A percentile compares a stretch with the other conserved stretches of the same genome.
phyloP scores from a whole-genome alignment of 345 rosid species.

The Noccaea bulbosa region DNA sequence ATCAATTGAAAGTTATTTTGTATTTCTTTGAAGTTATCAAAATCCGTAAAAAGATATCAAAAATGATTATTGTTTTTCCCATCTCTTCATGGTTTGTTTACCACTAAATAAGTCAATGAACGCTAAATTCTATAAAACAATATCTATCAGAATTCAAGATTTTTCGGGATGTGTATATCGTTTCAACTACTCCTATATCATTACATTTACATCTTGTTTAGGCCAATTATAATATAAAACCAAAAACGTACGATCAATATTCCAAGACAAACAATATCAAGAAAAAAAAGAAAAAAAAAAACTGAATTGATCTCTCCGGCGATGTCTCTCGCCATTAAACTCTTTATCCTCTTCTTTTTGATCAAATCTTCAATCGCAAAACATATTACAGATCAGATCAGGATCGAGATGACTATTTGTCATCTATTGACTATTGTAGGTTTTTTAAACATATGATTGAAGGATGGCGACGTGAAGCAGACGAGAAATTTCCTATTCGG shows the following conservation, averaged over 20 bases:
- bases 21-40: too few species aligned
- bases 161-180: too few species aligned
- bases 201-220: too few species aligned
- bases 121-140: too few species aligned
- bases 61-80: too few species aligned
- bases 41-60: too few species aligned
- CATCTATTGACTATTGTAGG: neutral
- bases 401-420: neutral
- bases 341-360: neutral
- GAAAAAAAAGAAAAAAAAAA: neutral
- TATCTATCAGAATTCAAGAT: too few species aligned
- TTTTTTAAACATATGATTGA: slow-evolving; percentile 10
- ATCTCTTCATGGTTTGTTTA: too few species aligned
- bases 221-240: neutral
- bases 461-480: slow-evolving; percentile 10
- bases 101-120: too few species aligned
- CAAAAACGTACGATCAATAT: neutral
- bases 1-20: too few species aligned
- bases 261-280: neutral
- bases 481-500: neutral
- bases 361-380: neutral
- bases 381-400: slow-evolving; percentile 6
- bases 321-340: neutral
- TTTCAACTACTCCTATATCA: neutral
- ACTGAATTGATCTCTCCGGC: neutral